Evolutionary conservation across 2,329 filamentous ascomycete genomes (phyloP).

Genomic region (Ophiostoma himal-ulmi): DNA sequence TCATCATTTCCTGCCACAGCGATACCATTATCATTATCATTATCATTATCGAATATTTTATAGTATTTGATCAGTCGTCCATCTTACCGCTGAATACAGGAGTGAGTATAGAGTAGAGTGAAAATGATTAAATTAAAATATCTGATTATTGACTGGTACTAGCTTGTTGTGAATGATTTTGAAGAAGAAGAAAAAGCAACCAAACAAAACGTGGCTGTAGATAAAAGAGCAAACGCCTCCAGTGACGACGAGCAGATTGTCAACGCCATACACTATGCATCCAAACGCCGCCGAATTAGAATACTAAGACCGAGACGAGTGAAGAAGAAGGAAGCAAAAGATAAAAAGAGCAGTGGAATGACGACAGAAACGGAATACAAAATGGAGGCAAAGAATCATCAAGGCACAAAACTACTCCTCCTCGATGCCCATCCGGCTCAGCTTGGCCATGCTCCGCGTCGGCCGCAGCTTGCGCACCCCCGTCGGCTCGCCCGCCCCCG

Average conservation of each 20-base stretch:
- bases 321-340: background rate
- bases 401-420: conserved; percentile 1
- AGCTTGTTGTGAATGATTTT: background rate
- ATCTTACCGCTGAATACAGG: background rate
- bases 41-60: background rate
- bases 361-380: background rate
- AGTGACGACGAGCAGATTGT: background rate
- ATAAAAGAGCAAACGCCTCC: background rate
- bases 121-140: background rate
- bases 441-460: background rate
- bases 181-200: background rate
- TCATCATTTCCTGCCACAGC: background rate
- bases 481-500: background rate
- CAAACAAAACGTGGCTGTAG: background rate
- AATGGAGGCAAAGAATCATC: background rate
- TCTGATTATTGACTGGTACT: background rate
- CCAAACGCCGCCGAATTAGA: background rate
- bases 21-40: conserved; percentile 8
- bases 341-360: background rate
- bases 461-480: conserved; percentile 4
- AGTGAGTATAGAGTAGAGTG: background rate
- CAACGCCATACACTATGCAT: background rate
- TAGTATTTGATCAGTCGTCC: background rate
- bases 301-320: background rate
- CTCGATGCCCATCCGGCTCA: background rate